phyloP scores from a whole-genome alignment of 2,329 filamentous ascomycete species.

The Ascochyta lentis region DNA sequence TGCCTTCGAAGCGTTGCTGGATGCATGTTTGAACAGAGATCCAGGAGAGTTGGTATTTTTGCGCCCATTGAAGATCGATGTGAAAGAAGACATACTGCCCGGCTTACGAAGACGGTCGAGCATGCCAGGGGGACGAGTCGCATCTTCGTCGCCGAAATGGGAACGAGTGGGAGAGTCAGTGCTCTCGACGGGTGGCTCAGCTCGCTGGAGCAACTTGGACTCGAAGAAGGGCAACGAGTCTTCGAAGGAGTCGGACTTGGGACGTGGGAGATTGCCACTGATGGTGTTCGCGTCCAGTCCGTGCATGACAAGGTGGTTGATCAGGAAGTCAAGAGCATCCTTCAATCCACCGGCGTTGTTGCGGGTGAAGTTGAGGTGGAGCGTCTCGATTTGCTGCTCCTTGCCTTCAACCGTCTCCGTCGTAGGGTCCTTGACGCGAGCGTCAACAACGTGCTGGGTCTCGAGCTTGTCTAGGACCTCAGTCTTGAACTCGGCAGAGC shows the following conservation, averaged over 20 bases:
- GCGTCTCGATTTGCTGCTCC: slow-evolving; percentile 54
- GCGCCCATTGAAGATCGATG: slow-evolving; percentile 92
- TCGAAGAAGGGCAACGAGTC: slow-evolving; percentile 97
- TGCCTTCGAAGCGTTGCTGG: slow-evolving; percentile 92
- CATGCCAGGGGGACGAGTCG: slow-evolving; percentile 63
- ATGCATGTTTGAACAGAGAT: slow-evolving; percentile 84
- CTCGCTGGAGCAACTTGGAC: slow-evolving; percentile 93
- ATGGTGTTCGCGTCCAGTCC: slow-evolving; percentile 84
- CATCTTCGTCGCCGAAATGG: slow-evolving; percentile 83
- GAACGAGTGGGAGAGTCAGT: slow-evolving; percentile 90
- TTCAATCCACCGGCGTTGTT: slow-evolving; percentile 96
- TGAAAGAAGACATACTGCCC: slow-evolving; percentile 90
- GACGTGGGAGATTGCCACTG: slow-evolving; percentile 94
- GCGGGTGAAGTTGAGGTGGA: slow-evolving; percentile 75
- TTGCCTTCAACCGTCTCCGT: slow-evolving; percentile 50
- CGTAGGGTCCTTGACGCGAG: slow-evolving; percentile 68
- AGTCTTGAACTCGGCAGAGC: slow-evolving; percentile 78
- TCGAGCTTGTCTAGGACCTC: slow-evolving; percentile 86
- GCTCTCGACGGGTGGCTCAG: slow-evolving; percentile 73
- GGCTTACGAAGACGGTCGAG: slow-evolving; percentile 95
- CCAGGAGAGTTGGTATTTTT: slow-evolving; percentile 83
- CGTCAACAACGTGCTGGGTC: slow-evolving; percentile 88
- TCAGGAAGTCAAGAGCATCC: slow-evolving; percentile 94
- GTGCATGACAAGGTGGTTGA: slow-evolving; percentile 82
- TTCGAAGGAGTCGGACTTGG: slow-evolving; percentile 98